Base-by-base conservation (phyloP, 1,284 basidiomycete genomes). In the Rhodofomes roseus region DNA sequence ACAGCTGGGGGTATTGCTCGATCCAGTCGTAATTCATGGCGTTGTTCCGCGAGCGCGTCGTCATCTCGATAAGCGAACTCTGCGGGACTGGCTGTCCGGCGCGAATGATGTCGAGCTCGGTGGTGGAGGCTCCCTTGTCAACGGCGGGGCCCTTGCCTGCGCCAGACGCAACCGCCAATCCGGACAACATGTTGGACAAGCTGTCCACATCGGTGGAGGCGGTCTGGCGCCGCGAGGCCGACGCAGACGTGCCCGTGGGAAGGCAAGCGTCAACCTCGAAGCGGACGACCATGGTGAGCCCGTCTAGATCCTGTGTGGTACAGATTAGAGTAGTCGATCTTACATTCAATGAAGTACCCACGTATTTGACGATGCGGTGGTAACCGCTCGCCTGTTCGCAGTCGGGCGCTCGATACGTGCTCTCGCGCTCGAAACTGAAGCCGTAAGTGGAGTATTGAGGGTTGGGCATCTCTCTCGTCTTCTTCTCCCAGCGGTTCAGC, bases 361-460 rank as follows among this genome's bases (percentile, higher is more conserved):
- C 83, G 66, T 83, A 83, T 61, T 69, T 70, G 4, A 84, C 68
- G 56, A 84, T 81, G 34, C 83, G 73, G 67, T 84, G 81, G 63
- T 86, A 81, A 1, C 77, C 78, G 0, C 76, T 75, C 25, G 74
- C 46, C 5, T 72, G 68, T 54, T 75, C 74, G 60, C 80, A 81
- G 20, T 77, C 79, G 12, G 66, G 65, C 6, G 74, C 76, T 14
- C 74, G 68, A 14, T 63, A 69, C 0, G 83, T 82, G 18, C 78
- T 77, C 18, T 74, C 76, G 60, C 74, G 76, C 64, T 84, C 81
- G 62, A 82, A 85, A 57, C 78, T 79, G 56, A 76, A 73, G 1
- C 82, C 82, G 65, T 73, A 84, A 0, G 78, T 63, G 34, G 55
- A 56, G 34, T 34, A 55, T 1, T 58, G 57, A 6, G 58, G 60